These are phyloP conservation scores for Corymbia maculata DNA, from an alignment of 345 rosid species.

Conservation along the genomic window DNA sequence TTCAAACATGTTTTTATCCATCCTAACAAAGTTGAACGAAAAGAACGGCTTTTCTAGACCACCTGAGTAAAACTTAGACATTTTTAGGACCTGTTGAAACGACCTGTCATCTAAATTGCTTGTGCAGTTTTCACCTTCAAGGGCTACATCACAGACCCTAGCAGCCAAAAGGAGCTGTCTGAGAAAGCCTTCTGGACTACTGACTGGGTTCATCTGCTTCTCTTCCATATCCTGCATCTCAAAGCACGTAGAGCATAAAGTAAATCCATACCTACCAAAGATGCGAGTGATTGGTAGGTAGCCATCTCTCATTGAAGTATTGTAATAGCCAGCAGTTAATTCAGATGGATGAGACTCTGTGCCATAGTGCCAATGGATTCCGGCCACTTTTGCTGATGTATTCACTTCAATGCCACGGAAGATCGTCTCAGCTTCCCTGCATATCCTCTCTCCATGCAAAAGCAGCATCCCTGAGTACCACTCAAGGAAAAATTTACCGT, in stretches of 20 bases:
- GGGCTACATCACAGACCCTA: conserved; percentile 15
- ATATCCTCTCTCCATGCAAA: conserved; percentile 37
- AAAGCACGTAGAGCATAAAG: conserved; percentile 28
- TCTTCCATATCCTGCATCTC: conserved; percentile 34
- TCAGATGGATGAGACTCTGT: conserved; percentile 36
- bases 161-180: conserved; percentile 31
- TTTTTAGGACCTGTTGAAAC: conserved; percentile 28
- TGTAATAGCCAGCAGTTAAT: conserved; percentile 41
- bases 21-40: conserved; percentile 34
- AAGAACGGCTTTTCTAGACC: conserved; percentile 13
- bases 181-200: conserved; percentile 38
- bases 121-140: conserved; percentile 35
- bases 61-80: conserved; percentile 25
- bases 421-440: conserved; percentile 29
- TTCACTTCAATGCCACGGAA: conserved; percentile 22
- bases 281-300: conserved; percentile 37
- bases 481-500: conserved; percentile 33
- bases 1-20: conserved; percentile 35
- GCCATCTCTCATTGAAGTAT: conserved; percentile 32
- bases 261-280: conserved; percentile 25
- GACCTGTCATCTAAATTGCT: conserved; percentile 18
- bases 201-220: conserved; percentile 18
- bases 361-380: conserved; percentile 38
- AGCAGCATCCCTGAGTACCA: conserved; percentile 48
- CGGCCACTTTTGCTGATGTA: conserved; percentile 30